phyloP scores from a whole-genome alignment of 163 green algal genomes.

The Trebouxiophyceae sp. region DNA sequence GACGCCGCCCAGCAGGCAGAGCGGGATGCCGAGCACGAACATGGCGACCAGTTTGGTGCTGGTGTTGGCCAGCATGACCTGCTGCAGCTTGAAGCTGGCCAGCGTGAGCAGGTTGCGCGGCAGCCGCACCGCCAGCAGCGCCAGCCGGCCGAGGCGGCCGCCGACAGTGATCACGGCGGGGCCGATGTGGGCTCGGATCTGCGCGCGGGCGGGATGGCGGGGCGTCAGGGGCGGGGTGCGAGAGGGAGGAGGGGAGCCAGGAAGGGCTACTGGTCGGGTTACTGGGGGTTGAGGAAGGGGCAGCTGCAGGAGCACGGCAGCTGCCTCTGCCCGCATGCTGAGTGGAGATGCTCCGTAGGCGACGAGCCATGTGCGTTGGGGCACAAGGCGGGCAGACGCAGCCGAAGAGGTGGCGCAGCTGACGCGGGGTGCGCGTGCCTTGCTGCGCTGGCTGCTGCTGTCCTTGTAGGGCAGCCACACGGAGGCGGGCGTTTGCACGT shows the following conservation, averaged over 20 bases:
- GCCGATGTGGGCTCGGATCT: background rate
- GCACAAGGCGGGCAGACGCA: no score
- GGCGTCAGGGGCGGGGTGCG: no score
- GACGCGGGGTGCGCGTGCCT: no score
- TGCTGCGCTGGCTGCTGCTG: background rate
- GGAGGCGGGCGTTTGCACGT: slow-evolving; percentile 24
- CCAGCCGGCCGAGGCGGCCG: background rate
- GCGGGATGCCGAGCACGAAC: slow-evolving; percentile 24
- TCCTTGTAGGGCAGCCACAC: slow-evolving; percentile 24
- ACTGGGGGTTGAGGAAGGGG: no score
- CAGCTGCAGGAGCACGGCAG: no score
- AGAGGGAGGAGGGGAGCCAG: no score
- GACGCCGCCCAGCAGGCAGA: slow-evolving; percentile 13
- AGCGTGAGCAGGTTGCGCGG: slow-evolving; percentile 1
- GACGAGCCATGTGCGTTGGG: no score
- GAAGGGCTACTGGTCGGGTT: no score
- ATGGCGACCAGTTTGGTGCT: slow-evolving; percentile 14
- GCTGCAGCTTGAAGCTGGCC: slow-evolving; percentile 13
- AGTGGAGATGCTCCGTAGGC: no score
- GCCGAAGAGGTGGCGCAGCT: no score
- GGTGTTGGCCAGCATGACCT: slow-evolving; percentile 21
- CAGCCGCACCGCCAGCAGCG: background rate
- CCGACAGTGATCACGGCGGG: background rate
- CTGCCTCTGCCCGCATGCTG: no score
- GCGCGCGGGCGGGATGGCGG: no score